Conservation (phyloP, 306 rosid genomes). For the Abrus pulchellus region DNA sequence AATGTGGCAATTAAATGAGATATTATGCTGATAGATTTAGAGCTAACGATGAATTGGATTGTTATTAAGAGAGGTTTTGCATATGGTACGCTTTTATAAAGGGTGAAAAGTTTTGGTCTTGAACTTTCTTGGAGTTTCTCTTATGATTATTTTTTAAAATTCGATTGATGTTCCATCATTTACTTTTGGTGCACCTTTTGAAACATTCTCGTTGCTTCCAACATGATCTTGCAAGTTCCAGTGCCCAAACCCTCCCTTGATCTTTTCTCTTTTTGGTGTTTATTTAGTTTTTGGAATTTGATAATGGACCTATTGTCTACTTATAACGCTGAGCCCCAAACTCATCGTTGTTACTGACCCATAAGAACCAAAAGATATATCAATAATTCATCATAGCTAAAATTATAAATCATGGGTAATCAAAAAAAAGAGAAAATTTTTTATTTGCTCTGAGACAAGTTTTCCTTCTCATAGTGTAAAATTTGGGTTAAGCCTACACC, state of each 20-base stretch:
- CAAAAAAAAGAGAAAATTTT: no score
- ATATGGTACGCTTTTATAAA: constrained; percentile 10
- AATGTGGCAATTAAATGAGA: neutral
- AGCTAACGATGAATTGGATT: neutral
- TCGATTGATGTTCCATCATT: constrained; percentile 48
- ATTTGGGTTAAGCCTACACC: no score
- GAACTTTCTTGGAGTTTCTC: constrained; percentile 62
- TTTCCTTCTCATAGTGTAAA: no score
- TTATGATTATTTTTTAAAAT: neutral
- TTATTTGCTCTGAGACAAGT: no score
- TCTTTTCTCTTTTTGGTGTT: neutral
- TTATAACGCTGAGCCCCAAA: neutral
- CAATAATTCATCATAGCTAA: no score
- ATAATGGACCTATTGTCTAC: neutral
- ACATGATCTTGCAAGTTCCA: neutral
- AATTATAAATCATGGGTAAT: no score
- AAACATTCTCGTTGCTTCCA: constrained; percentile 49
- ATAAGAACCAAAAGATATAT: no score
- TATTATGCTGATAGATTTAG: neutral
- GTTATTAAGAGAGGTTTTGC: neutral
- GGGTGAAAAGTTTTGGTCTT: constrained; percentile 42
- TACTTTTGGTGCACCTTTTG: constrained; percentile 30
- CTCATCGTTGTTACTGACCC: neutral
- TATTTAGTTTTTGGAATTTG: no score
- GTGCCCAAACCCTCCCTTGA: neutral